phyloP scores from a whole-genome alignment of 164 flowering plant genomes.

The Saururus chinensis region DNA sequence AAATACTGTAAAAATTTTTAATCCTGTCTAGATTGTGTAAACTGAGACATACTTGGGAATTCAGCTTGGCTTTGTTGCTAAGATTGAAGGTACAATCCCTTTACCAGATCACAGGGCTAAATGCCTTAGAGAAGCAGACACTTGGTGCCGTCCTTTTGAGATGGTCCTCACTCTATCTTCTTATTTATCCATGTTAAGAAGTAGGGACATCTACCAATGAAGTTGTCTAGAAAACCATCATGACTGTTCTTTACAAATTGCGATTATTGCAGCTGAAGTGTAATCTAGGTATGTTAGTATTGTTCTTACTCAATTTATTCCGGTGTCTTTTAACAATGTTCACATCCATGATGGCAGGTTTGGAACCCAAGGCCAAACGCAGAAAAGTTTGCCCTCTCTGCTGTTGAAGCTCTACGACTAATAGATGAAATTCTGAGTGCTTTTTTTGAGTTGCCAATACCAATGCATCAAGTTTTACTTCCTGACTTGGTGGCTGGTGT shows the following conservation, averaged over 20 bases:
- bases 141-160: no score
- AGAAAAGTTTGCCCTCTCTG: constrained; percentile 82
- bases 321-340: neutral
- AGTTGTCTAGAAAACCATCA: neutral
- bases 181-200: no score
- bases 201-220: neutral
- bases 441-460: constrained; percentile 87
- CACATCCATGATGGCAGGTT: constrained; percentile 23
- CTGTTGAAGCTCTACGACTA: constrained; percentile 61
- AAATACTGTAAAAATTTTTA: no score
- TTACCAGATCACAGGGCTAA: no score
- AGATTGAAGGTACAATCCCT: no score
- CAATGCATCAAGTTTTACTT: constrained; percentile 77
- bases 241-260: neutral
- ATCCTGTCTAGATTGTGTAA: no score
- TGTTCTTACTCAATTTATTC: neutral
- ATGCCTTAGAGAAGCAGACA: no score
- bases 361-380: constrained; percentile 76
- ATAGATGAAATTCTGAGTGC: constrained; percentile 83
- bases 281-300: constrained; percentile 32
- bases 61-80: no score
- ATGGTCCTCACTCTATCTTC: no score
- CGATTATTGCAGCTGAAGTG: neutral
- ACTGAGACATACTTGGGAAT: no score
- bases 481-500: constrained; percentile 82